These are phyloP conservation scores for Aspergillus terreus DNA, from an alignment of 2,329 filamentous ascomycete species.

Conservation along the genomic window DNA sequence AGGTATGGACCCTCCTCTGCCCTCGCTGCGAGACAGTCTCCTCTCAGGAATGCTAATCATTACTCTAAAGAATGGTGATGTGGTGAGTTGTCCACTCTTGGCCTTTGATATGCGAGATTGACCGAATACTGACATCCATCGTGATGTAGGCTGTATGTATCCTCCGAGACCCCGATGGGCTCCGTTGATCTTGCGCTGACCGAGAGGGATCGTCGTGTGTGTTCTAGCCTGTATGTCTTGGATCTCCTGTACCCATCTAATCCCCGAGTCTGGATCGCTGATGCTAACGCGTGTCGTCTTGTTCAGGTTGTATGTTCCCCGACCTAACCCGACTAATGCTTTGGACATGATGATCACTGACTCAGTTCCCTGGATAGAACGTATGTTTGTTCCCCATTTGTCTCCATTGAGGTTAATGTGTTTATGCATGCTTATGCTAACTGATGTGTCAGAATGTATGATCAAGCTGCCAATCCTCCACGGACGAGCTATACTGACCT, in stretches of 20 bases:
- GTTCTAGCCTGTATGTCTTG: not conserved
- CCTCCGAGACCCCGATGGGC: not conserved
- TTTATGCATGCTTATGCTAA: no score
- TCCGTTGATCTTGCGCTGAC: not conserved
- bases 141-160: not conserved
- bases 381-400: not conserved
- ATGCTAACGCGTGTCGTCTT: not conserved
- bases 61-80: constrained; percentile 10
- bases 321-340: not conserved
- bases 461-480: not conserved
- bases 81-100: constrained; percentile 6
- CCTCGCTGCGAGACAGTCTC: not conserved
- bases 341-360: not conserved
- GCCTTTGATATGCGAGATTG: not conserved
- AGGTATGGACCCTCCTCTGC: constrained; percentile 1
- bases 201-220: not conserved
- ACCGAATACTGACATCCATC: not conserved
- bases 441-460: not conserved
- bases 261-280: not conserved
- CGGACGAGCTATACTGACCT: not conserved
- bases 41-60: constrained; percentile 4
- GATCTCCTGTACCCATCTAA: not conserved
- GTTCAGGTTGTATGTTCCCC: not conserved
- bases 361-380: not conserved
- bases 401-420: not conserved